Base-by-base conservation (phyloP, 164 flowering plant species). In the Vitis rotundifolia region DNA sequence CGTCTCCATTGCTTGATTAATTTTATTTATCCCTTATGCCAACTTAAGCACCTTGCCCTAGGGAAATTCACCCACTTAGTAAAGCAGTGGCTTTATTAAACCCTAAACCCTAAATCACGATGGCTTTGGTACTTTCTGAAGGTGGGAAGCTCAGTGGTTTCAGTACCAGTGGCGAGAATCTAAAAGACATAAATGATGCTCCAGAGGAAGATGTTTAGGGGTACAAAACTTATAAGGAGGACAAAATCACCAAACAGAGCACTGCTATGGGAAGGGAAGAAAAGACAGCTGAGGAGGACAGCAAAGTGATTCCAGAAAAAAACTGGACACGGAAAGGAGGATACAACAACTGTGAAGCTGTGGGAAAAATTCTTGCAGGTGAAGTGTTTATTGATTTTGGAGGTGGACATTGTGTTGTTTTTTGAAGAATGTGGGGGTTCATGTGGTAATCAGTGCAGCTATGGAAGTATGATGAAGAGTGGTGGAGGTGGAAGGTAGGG, bases 31-130 rank as follows among this genome's bases (percentile, higher is more conserved):
- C 26, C 26, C 26, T 68, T 63, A 59, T 80, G 79, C 54, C 63
- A 62, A 61, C 86, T 47, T 86, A 91, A 50, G 81, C 73, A 15
- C 82, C 83, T 18, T 83, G 77, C 66, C 83, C 84, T 64, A 80
- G 88, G 28, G 64, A 68, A 47, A 81, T 80, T 57, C 48, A 81
- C 49, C 93, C 91, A 56, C 82, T 82, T 72, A 89, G 90, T 11
- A 83, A 77, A 72, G 85, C 89, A 48, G 61, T 85, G 50, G 89
- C 88, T 64, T 72, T 87, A 73, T 57, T 89, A 9, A 79, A 87
- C 84, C 61, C 81, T 70, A 84, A 81, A 77, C 75, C 78, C 56
- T 50, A 81, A 19, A 68, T 83, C 15, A 63, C 80, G 8, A 66
- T 85, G 70, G 63, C 81, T 2, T 83, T 78, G 59, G 76, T 89